Conservation (phyloP, 169 alveolate genomes). For the Plasmodium coatneyi region DNA sequence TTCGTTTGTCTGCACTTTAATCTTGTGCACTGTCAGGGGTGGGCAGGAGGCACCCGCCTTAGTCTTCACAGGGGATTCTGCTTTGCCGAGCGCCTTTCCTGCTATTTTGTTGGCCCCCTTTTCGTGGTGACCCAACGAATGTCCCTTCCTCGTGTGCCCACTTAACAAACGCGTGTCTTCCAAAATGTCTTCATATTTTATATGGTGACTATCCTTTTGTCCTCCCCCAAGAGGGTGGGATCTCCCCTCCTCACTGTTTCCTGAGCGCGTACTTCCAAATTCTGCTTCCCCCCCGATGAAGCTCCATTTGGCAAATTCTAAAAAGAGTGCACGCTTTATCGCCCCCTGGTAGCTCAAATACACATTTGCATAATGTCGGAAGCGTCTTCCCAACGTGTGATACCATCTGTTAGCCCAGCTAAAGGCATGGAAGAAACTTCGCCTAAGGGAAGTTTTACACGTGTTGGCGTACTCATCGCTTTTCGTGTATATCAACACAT, state of each 20-base stretch:
- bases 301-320: background rate
- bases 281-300: background rate
- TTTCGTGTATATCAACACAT: conserved; percentile 42
- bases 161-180: background rate
- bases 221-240: background rate
- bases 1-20: conserved; percentile 44
- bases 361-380: background rate
- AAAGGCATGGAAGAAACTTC: background rate
- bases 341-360: background rate
- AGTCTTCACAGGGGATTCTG: background rate
- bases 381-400: background rate
- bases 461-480: conserved; percentile 34
- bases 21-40: conserved; percentile 17
- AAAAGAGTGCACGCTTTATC: background rate
- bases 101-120: background rate
- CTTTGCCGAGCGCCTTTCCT: background rate
- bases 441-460: background rate
- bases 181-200: conserved; percentile 1
- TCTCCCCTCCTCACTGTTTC: background rate
- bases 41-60: background rate
- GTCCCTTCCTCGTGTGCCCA: background rate
- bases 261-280: background rate
- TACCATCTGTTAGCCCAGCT: background rate
- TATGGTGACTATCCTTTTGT: background rate
- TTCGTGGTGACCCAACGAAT: background rate